phyloP scores from a whole-genome alignment of 441 rosid species.

The Corymbia calophylla region DNA sequence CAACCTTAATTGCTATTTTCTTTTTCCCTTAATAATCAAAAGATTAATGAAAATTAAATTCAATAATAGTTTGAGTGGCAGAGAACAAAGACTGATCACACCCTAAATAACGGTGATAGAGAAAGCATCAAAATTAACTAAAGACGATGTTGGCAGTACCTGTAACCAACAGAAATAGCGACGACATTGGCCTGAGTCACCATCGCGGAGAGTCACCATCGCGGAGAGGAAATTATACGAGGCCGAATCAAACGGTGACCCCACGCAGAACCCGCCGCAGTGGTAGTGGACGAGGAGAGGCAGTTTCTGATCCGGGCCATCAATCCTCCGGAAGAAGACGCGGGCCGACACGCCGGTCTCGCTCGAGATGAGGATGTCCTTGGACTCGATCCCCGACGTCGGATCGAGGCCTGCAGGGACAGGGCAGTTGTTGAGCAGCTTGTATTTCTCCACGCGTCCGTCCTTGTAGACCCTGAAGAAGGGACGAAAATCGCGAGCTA shows the following conservation, averaged over 20 bases:
- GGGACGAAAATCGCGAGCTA: slow-evolving; percentile 9
- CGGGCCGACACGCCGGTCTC: slow-evolving; percentile 22
- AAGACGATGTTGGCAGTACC: neutral
- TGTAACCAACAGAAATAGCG: slow-evolving; percentile 18
- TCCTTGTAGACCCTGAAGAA: slow-evolving; percentile 7
- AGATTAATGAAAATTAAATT: neutral
- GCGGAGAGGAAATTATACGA: neutral
- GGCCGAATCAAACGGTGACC: slow-evolving; percentile 12
- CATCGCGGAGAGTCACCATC: too few species aligned
- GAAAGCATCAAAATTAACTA: neutral
- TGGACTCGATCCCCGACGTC: slow-evolving; percentile 17
- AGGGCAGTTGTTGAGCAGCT: neutral
- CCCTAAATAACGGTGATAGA: neutral
- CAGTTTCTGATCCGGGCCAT: slow-evolving; percentile 2
- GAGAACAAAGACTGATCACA: neutral
- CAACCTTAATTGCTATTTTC: too few species aligned
- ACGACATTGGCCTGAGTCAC: slow-evolving; percentile 7
- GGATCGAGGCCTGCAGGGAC: slow-evolving; percentile 20
- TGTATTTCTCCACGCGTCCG: slow-evolving; percentile 2
- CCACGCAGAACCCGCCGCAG: slow-evolving; percentile 31
- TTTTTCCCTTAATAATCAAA: too few species aligned
- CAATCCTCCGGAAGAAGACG: slow-evolving; percentile 8
- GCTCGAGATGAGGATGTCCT: slow-evolving; percentile 9
- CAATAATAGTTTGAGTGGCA: neutral
- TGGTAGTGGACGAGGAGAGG: slow-evolving; percentile 38